Evolutionary conservation across 129 eudicot genomes (phyloP), one percentile per base, ranked within the genome.

Genomic region (carrot (Daucus carota)): DNA sequence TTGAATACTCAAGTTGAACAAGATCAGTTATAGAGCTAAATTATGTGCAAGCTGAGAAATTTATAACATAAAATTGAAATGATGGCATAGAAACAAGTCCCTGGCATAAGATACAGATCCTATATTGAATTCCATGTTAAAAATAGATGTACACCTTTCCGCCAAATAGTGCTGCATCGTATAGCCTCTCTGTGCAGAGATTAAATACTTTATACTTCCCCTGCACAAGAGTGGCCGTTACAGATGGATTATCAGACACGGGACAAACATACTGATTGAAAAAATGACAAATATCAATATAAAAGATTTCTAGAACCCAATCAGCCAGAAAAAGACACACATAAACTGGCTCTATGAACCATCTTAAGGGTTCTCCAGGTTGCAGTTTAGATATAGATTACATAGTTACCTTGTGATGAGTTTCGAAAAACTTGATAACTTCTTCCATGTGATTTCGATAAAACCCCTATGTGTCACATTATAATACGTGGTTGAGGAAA

Each of bases 381-480:
- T 70, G 47, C 32, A 38, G 48, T n/a, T 14, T 70, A n/a, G 32
- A 70, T 52, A 67, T 33, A 36, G 15, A 18, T 2, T 36, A 75
- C 0, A 42, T 3, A 41, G 33, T 78, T 83, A 94, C 97, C 99
- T 91, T 89, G 78, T 89, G 97, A 87, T 86, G 89, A 83, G 96
- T 91, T 81, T 89, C 97, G 76, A 94, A 89, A 85, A 94, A 93
- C 69, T 89, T 89, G 85, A 94, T 94, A 73, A 94, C 99, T 86
- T 94, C 99, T 80, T 94, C 99, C 96, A 94, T 94, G 69, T 94
- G 97, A 83, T 94, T 94, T 29, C 99, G 85, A 82, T 94, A 94
- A 78, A 94, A 85, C 28, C 96, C 97, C 99, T 94, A 86, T 78
- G 87, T 78, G 73, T 75, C 79, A 71, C 78, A 77, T 77, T 74